Base-by-base conservation (phyloP, 768 basidiomycete genomes). In the Cystofilobasidium macerans region DNA sequence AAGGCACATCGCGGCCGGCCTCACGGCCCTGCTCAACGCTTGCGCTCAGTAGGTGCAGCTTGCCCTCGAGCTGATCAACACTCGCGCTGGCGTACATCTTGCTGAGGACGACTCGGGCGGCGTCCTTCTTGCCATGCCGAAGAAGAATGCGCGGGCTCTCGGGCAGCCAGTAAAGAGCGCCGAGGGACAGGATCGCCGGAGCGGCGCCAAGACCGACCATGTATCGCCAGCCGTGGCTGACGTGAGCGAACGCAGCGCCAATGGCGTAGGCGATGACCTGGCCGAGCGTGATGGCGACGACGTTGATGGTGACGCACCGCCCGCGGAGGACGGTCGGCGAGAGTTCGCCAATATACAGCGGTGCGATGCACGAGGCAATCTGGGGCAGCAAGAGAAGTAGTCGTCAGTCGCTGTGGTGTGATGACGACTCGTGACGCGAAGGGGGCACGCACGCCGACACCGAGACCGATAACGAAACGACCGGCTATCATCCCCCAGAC, bases 321-420 rank as follows among this genome's bases (percentile, higher is more conserved):
- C 67, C 67, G 48, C 67, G 45, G 45, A 62, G 59, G 26, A 83
- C 78, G 11, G 86, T 87, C 0, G 87, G 87, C 0, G 87, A 83
- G 26, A 89, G 80, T 74, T 90, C 88, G 72, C 88, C 87, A 58
- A 91, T 88, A 73, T 89, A 89, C 6, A 89, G 79, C 13, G 88
- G 87, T 0, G 87, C 86, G 60, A 88, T 57, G 42, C 65, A 67
- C 24, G 65, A 59, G 36, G 65, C 65, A 33, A 67, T 45, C 58
- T 60, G 38, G 16, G 5, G 38, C 40, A 32, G 14, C 26, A 9
- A 35, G n/a, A 35, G 32, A 58, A 24, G 57, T 30, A n/a, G 24
- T 28, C n/a, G 26, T 42, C 35, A 58, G 43, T 32, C 40, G 20
- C 3, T 48, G 33, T 12, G 1, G 7, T 47, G n/a, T n/a, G n/a